These are phyloP conservation scores for Daldinia sp. DNA, from an alignment of 2,329 filamentous ascomycete species.

Conservation along the genomic window DNA sequence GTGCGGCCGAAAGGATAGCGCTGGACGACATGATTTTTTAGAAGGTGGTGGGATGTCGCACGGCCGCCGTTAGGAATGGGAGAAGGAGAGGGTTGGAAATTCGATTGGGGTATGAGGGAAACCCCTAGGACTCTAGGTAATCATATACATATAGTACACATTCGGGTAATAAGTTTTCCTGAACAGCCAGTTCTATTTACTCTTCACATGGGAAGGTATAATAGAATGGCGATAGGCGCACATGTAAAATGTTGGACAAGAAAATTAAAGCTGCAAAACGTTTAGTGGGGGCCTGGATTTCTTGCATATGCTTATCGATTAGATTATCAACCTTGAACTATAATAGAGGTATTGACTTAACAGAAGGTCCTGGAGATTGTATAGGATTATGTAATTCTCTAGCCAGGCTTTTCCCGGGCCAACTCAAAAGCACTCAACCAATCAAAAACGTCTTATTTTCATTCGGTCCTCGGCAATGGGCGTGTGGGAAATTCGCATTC, in stretches of 20 bases:
- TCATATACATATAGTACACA: background rate
- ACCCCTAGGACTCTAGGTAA: background rate
- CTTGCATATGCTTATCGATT: constrained; percentile 5
- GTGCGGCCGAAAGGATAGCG: constrained; percentile 19
- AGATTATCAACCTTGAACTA: background rate
- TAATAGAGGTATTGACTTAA: no score
- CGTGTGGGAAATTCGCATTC: constrained; percentile 14
- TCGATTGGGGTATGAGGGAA: background rate
- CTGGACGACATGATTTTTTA: constrained; percentile 39
- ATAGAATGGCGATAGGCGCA: background rate
- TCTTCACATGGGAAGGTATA: background rate
- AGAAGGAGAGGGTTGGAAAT: background rate
- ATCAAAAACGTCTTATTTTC: constrained; percentile 58
- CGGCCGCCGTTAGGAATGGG: background rate
- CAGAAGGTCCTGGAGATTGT: background rate
- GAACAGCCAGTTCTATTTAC: background rate
- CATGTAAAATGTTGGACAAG: constrained; percentile 7
- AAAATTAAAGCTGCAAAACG: constrained; percentile 23
- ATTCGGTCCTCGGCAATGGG: constrained; percentile 65
- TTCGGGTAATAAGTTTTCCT: background rate
- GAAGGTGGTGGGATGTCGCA: background rate
- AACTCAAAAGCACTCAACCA: constrained; percentile 50
- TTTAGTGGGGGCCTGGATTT: constrained; percentile 25
- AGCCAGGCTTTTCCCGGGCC: constrained; percentile 28
- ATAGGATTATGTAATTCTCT: constrained; percentile 24